Conservation (phyloP, 495 filamentous ascomycete species). For the Tuber melanosporum region DNA sequence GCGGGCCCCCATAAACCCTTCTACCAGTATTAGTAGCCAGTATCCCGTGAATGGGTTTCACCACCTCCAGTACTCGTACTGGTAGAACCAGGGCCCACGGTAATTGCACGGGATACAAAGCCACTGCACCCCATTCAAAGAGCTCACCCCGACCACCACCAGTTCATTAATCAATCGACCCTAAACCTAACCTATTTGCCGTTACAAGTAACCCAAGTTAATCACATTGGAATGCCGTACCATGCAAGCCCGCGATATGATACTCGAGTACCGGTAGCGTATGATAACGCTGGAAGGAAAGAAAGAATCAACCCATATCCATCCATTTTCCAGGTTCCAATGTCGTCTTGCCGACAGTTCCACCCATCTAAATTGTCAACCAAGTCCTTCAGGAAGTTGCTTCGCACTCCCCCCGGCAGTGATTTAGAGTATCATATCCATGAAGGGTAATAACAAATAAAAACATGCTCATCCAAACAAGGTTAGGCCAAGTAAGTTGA, state of each 20-base stretch:
- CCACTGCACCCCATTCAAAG: not conserved
- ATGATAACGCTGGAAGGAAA: not conserved
- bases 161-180: not conserved
- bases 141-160: not conserved
- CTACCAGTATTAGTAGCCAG: not conserved
- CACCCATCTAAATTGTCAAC: not conserved
- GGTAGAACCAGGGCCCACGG: not conserved
- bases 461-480: not conserved
- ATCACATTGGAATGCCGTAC: not conserved
- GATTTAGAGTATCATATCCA: not conserved
- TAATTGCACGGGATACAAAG: not conserved
- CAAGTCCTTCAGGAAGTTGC: not conserved
- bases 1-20: not conserved
- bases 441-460: not conserved
- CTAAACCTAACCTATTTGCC: not conserved
- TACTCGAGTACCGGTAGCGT: not conserved
- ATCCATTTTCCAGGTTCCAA: not conserved
- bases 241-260: not conserved
- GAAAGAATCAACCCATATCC: not conserved
- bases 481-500: not conserved
- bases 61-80: not conserved
- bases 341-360: not conserved
- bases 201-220: not conserved
- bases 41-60: not conserved
- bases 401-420: not conserved